Evolutionary conservation across 1,284 basidiomycete genomes (phyloP).

Genomic region (Tilletia indica): DNA sequence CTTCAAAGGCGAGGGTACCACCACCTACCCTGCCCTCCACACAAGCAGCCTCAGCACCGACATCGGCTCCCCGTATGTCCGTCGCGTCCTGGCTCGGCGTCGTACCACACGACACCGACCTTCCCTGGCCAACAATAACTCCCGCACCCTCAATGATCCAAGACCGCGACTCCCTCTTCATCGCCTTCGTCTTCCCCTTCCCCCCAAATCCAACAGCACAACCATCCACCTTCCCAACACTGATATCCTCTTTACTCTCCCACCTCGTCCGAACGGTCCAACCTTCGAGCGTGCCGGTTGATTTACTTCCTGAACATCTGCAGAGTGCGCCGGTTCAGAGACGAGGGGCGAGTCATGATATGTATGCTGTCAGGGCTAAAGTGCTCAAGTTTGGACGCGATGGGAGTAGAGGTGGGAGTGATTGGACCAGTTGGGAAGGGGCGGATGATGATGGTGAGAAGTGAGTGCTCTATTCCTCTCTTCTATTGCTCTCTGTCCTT

Average conservation of each 20-base stretch:
- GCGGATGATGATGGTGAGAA: conserved; percentile 52
- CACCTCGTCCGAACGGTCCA: conserved; percentile 49
- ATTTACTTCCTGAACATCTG: conserved; percentile 33
- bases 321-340: conserved; percentile 13
- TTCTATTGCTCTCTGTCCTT: too few species aligned
- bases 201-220: conserved; percentile 17
- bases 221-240: conserved; percentile 12
- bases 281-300: conserved; percentile 34
- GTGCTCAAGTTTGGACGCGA: conserved; percentile 44
- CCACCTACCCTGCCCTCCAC: background rate
- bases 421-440: conserved; percentile 46
- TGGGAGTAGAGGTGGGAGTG: conserved; percentile 45
- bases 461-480: background rate
- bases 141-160: conserved; percentile 38
- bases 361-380: conserved; percentile 49
- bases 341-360: conserved; percentile 44
- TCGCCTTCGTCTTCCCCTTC: conserved; percentile 51
- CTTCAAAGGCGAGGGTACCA: too few species aligned
- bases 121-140: conserved; percentile 39
- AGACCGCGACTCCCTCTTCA: conserved; percentile 51
- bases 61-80: background rate
- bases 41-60: too few species aligned
- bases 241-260: conserved; percentile 36
- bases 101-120: conserved; percentile 9
- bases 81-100: conserved; percentile 15